These are phyloP conservation scores for Metarhizium brunneum DNA, from an alignment of 2,329 filamentous ascomycete genomes.

Conservation along the genomic window DNA sequence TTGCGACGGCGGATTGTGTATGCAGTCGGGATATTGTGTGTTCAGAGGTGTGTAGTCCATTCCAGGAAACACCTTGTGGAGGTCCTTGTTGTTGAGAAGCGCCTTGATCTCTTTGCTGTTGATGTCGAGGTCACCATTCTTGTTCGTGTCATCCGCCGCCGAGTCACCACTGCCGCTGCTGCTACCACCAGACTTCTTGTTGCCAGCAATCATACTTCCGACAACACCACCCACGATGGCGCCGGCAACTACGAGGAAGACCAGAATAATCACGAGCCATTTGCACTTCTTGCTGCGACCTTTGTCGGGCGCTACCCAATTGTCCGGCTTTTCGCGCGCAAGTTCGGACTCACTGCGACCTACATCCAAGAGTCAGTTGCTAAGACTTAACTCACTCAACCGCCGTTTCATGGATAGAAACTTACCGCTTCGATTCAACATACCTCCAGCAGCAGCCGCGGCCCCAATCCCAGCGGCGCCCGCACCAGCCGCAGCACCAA, in stretches of 20 bases:
- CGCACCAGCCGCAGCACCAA: slow-evolving; percentile 18
- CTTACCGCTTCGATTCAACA: slow-evolving; percentile 18
- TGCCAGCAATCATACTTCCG: slow-evolving; percentile 60
- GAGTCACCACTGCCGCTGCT: slow-evolving; percentile 21
- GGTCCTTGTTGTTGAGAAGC: slow-evolving; percentile 67
- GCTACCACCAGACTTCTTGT: slow-evolving; percentile 21
- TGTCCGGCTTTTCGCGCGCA: slow-evolving; percentile 10
- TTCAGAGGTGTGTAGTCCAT: slow-evolving; percentile 94
- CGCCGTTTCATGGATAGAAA: background rate
- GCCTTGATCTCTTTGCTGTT: slow-evolving; percentile 72
- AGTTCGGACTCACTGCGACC: slow-evolving; percentile 4
- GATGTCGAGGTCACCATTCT: slow-evolving; percentile 63
- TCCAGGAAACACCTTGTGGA: slow-evolving; percentile 91
- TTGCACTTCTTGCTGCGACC: slow-evolving; percentile 56
- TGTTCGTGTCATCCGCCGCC: slow-evolving; percentile 47
- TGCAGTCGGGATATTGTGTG: slow-evolving; percentile 79
- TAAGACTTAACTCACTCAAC: background rate
- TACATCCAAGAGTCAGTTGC: background rate
- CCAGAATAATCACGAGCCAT: slow-evolving; percentile 55
- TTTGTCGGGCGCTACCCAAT: slow-evolving; percentile 27
- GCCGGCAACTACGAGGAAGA: slow-evolving; percentile 57
- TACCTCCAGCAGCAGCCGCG: slow-evolving; percentile 16
- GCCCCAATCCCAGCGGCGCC: slow-evolving; percentile 21
- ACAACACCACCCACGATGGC: slow-evolving; percentile 67
- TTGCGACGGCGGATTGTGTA: slow-evolving; percentile 69